Evolutionary conservation across 768 basidiomycete species (phyloP), one percentile per base, ranked within the genome.

Genomic region (Holtermanniella nyarrowii): DNA sequence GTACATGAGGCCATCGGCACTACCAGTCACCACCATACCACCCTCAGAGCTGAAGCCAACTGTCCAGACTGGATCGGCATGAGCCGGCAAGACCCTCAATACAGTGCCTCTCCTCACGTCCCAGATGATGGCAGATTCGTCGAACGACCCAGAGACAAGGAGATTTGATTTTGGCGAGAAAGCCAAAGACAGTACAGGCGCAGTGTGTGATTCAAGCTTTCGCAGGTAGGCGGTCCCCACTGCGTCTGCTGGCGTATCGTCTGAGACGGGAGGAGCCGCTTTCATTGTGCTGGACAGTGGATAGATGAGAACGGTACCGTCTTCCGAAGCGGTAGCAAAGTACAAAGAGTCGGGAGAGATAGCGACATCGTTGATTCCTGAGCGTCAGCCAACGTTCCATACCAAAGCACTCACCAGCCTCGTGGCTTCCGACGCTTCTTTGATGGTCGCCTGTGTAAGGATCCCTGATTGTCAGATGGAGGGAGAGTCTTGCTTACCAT

Each of bases 61-160:
- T 11, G 87, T 84, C 41, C 89, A 93, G 26, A 97, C 88, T 12
- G 95, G 91, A 71, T 97, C 95, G 1, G 91, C 91, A 75, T 97
- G 95, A 1, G 95, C 95, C 26, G 91, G 89, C 7, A 97, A 76
- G 14, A 85, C 81, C 69, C 86, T 84, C 66, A 96, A 72, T n/a
- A 82, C 81, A 65, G 79, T 84, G 16, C 87, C 93, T 79, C 83
- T 77, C 22, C 86, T 82, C 23, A 93, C 83, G 69, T 99, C 91
- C 93, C 93, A 97, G n/a, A 97, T 78, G 44, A 88, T 80, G 16
- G 97, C 86, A 14, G 86, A 89, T 75, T 99, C 95, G 62, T 99
- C 95, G 63, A 86, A 91, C 1, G 86, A 86, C 25, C 95, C 95
- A 20, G 88, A 91, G 14, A 86, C 95, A 48, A 97, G 75, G 26